Base-by-base conservation (phyloP, 1,139 yeast genomes). In the Yamadazyma atmosphaerica region DNA sequence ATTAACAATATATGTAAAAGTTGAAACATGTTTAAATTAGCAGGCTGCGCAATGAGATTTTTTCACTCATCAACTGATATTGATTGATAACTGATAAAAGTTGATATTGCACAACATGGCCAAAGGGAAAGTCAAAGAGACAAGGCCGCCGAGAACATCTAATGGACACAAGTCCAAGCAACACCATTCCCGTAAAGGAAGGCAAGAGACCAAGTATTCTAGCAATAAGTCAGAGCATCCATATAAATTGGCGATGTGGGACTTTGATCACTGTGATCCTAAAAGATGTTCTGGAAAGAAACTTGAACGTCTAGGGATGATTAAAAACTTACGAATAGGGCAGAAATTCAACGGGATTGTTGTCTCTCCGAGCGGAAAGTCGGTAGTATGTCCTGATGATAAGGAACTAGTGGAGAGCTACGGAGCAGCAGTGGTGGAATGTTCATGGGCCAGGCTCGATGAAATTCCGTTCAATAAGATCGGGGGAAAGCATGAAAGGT, bases 191-290 rank as follows among this genome's bases (percentile, higher is more conserved):
- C 67, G 77, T 26, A 65, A 60, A 37, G 77, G 79, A 2, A 63
- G 77, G 33, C 81, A 74, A 47, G 82, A 77, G 52, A 50, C 58
- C 1, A 65, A 70, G 34, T 82, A 83, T 50, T 30, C 32, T 11
- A 8, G 35, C 5, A 15, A 36, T n/a, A 27, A 32, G 10, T 29
- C 13, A 15, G 47, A 46, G 8, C 35, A 42, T 9, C 92, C 89
- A 1, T 77, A 83, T 17, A 83, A 83, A 54, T 54, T 85, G 28
- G 92, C 90, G 9, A 86, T 86, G 95, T 86, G 95, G 97, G 92
- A 92, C 62, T 92, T 94, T 57, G 96, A 90, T 52, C 99, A 92
- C 60, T 92, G 99, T 65, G 98, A 92, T 62, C 99, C 99, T 3
- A 94, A 94, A 58, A 74, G 98, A 57, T 92, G 99, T 57, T 85